Base-by-base conservation (phyloP, 768 basidiomycete genomes). In the Hysterangium stoloniferum region DNA sequence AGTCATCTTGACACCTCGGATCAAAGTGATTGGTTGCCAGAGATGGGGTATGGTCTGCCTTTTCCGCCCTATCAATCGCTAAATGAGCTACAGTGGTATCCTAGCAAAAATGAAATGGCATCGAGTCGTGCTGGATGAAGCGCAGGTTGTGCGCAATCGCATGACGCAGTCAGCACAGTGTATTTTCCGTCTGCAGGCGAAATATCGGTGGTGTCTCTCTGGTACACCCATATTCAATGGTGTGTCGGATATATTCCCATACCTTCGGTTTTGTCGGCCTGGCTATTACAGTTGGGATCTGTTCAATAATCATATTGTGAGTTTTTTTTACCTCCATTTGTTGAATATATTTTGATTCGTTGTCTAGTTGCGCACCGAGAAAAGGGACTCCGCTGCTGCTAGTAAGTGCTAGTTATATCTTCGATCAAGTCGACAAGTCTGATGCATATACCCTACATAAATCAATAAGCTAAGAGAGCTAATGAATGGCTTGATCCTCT, bases 151-250 rank as follows among this genome's bases (percentile, higher is more conserved):
- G 56, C 75, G 84, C 20, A 86, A 85, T 57, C 71, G 82, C 74
- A 75, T 32, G 4, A 55, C 33, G 15, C 38, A 31, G 4, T 42
- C 27, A n/a, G 48, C 32, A 45, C 22, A 40, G 45, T 42, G 25
- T 13, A 29, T 29, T 43, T 8, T 47, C 13, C 32, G 32, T 45
- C 68, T 92, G 22, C 71, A 77, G 37, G 66, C 82, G 0, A 79
- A 74, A 53, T 82, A 84, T 57, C 70, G 86, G 25, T 92, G 89
- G 89, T 80, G 82, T 70, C 68, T 90, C 17, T 88, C 85, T 0
- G 84, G 84, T 32, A 86, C 84, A 0, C 84, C 84, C 1, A 76
- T 86, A 8, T 85, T 84, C 0, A 85, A 86, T 52, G 78, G 80
- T 2, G 64, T 80, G 12, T 40, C 49, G 12, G 49, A 51, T n/a